Evolutionary conservation across 176 grass and related monocot genomes (phyloP).

Genomic region (Secale cereale): DNA sequence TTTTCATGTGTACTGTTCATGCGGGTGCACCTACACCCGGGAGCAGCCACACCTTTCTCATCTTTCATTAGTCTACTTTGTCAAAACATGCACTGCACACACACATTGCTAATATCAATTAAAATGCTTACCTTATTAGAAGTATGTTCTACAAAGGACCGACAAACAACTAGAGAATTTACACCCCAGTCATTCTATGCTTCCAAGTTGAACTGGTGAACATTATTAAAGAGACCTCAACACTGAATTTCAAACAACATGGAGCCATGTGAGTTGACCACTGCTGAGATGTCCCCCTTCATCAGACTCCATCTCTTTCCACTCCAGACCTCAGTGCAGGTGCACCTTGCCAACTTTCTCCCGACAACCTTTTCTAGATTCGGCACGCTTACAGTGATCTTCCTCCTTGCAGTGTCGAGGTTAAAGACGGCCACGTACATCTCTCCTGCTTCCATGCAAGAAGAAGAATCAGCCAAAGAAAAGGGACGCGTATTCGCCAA

Average conservation of each 20-base stretch:
- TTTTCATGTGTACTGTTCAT: too few species aligned
- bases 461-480: background rate
- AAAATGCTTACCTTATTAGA: background rate
- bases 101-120: background rate
- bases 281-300: conserved; percentile 39
- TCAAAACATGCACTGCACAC: background rate
- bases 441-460: conserved; percentile 49
- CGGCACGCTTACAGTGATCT: conserved; percentile 39
- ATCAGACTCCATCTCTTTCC: conserved; percentile 12
- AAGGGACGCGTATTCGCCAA: background rate
- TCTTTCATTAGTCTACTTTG: background rate
- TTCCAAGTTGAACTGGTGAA: background rate
- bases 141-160: background rate
- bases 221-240: background rate
- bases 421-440: conserved; percentile 85
- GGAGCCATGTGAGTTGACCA: conserved; percentile 56
- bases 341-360: conserved; percentile 42
- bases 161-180: background rate
- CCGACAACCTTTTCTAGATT: conserved; percentile 38
- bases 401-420: conserved; percentile 43
- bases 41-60: too few species aligned
- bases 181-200: background rate
- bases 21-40: too few species aligned
- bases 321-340: conserved; percentile 56
- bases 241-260: conserved; percentile 68